Evolutionary conservation across 306 rosid species (phyloP).

Genomic region (Rosa rugosa): DNA sequence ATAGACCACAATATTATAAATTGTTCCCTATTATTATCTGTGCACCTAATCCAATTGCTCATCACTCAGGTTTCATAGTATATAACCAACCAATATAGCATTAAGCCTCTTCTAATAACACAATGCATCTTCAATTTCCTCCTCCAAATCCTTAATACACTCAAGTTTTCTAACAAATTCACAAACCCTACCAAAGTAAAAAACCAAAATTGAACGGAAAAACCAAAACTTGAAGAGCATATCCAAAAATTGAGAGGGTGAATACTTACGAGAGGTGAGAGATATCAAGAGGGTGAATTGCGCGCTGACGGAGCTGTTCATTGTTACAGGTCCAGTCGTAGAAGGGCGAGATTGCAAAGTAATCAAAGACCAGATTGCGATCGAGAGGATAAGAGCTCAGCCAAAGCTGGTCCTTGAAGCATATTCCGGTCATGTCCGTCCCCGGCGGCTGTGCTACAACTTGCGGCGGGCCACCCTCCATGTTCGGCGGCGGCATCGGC

Average conservation of each 20-base stretch:
- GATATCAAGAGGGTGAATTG: conserved; percentile 82
- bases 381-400: conserved; percentile 84
- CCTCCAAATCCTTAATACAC: background rate
- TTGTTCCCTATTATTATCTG: background rate
- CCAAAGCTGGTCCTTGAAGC: conserved; percentile 94
- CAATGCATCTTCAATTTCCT: background rate
- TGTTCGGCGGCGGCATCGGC: conserved; percentile 45
- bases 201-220: background rate
- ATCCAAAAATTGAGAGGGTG: background rate
- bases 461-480: conserved; percentile 53
- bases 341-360: conserved; percentile 91
- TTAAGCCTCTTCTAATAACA: background rate
- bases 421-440: conserved; percentile 93
- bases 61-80: background rate
- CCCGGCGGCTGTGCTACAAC: conserved; percentile 67
- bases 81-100: background rate
- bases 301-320: conserved; percentile 86
- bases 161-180: background rate
- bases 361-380: conserved; percentile 89
- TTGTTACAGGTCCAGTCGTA: conserved; percentile 91
- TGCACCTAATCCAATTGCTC: background rate
- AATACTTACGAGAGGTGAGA: conserved; percentile 64
- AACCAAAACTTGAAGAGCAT: background rate
- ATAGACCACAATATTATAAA: too few species aligned
- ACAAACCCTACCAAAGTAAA: background rate